A percentile compares a stretch with the other conserved stretches of the same genome.
These are phyloP conservation scores for Diutina neorugosa DNA, from an alignment of 1,139 yeast species.

Conservation along the genomic window DNA sequence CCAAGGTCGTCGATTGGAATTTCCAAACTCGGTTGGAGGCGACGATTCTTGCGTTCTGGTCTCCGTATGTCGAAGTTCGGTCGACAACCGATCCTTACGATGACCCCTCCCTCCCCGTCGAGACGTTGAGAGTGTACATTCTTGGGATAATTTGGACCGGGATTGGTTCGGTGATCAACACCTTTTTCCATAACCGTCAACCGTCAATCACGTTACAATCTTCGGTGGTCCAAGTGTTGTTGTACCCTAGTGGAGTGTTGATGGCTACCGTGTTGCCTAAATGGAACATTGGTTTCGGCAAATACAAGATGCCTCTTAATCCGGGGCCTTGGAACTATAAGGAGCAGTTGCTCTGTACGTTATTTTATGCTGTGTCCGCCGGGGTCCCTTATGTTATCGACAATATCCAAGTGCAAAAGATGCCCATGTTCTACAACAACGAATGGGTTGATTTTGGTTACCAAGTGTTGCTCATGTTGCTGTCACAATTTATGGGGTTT, in stretches of 20 bases:
- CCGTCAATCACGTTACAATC: slow-evolving; percentile 8
- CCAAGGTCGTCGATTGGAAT: slow-evolving; percentile 7
- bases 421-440: slow-evolving; percentile 20
- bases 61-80: slow-evolving; percentile 9
- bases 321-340: slow-evolving; percentile 58
- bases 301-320: slow-evolving; percentile 29
- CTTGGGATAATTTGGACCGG: slow-evolving; percentile 9
- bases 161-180: slow-evolving; percentile 8
- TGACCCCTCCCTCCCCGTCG: slow-evolving; percentile 7
- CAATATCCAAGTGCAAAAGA: slow-evolving; percentile 23
- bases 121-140: slow-evolving; percentile 8
- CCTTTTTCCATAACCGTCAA: slow-evolving; percentile 8
- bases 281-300: slow-evolving; percentile 26
- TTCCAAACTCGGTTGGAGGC: slow-evolving; percentile 9
- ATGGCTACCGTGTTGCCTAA: slow-evolving; percentile 31
- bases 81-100: slow-evolving; percentile 9
- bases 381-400: slow-evolving; percentile 30
- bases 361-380: slow-evolving; percentile 29
- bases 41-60: slow-evolving; percentile 8
- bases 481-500: slow-evolving; percentile 10
- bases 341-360: slow-evolving; percentile 54
- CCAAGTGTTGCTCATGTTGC: slow-evolving; percentile 35
- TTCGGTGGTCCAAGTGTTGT: slow-evolving; percentile 38
- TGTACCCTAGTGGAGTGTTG: slow-evolving; percentile 43
- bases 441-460: slow-evolving; percentile 32